Base-by-base conservation (phyloP, 371 early-diverging fungal genomes). In the Zychaea mexicana region DNA sequence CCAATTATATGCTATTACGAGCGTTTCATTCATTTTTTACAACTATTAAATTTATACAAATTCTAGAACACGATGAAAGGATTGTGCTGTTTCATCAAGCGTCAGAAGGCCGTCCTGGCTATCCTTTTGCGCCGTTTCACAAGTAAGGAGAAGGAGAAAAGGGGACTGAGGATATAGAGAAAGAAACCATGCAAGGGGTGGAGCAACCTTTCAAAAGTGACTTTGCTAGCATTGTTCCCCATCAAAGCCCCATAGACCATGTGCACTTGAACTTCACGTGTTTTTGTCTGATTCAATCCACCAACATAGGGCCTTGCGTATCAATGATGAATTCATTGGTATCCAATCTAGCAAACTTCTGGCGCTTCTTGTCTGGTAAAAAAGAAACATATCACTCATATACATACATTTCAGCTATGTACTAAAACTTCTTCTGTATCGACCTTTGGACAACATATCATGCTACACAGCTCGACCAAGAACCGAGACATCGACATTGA, bases 311-410 rank as follows among this genome's bases (percentile, higher is more conserved):
- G 89, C 92, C 27, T 71, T 95, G 64, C 74, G 83, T 39, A 90
- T 88, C 56, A 92, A 92, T 49, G 96, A 97, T 71, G 96, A 97
- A 46, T 96, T 90, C 68, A 80, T 94, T 63, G 91, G 90, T 17
- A 79, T 96, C 52, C 92, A 94, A 75, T 82, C 95, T 0, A 88
- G 92, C 67, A 96, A 94, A 78, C 85, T 95, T 22, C 62, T 94
- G 61, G 86, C 92, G 0, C 73, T 85, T 4, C 68, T 96, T 19
- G 76, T 87, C 17, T 76, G 83, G 88, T 85, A 76, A 42, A 15
- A 17, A 12, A 15, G 2, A 2, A 4, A 7, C 13, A 42, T 12
- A n/a, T 7, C 42, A 12, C 15, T 39, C n/a, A 15, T 1, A 49
- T 9, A 22, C 1, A 22, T 9, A 5, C 46, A 17, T 3, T 47